Evolutionary conservation across 306 rosid species (phyloP).

Genomic region (Albizia julibrissin): DNA sequence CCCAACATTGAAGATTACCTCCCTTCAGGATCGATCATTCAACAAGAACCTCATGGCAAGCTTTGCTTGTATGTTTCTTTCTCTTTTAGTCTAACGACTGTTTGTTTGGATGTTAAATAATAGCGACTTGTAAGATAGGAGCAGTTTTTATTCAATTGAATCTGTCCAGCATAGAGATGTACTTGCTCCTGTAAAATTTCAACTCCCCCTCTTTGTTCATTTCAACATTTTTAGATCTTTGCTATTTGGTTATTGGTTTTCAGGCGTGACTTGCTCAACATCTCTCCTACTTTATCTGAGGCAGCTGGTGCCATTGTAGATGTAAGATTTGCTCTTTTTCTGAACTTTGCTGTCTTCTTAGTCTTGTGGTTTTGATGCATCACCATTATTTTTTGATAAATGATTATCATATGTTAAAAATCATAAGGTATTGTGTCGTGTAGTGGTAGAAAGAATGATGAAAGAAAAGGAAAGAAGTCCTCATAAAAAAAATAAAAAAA

Average conservation of each 20-base stretch:
- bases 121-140: not conserved
- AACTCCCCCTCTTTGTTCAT: not conserved
- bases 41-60: slow-evolving; percentile 79
- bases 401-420: not conserved
- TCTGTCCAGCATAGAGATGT: not conserved
- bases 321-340: slow-evolving; percentile 43
- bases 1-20: slow-evolving; percentile 96
- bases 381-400: not conserved
- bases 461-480: not conserved
- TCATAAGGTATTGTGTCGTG: not conserved
- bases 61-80: slow-evolving; percentile 63
- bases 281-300: slow-evolving; percentile 86
- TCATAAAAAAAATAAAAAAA: too few relatives aligned
- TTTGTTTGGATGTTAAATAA: slow-evolving; percentile 11
- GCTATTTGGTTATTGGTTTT: slow-evolving; percentile 1
- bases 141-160: slow-evolving; percentile 17
- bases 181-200: slow-evolving; percentile 8
- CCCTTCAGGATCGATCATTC: slow-evolving; percentile 83
- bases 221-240: too few relatives aligned
- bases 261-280: slow-evolving; percentile 89
- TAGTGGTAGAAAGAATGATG: not conserved
- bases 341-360: not conserved
- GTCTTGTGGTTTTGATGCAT: slow-evolving; percentile 17
- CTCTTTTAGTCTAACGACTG: not conserved
- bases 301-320: slow-evolving; percentile 98